Percentiles rank a stretch among this genome's conserved stretches.
These are phyloP conservation scores for Cordyceps sp. DNA, from an alignment of 2,329 filamentous ascomycete genomes.

Conservation along the genomic window DNA sequence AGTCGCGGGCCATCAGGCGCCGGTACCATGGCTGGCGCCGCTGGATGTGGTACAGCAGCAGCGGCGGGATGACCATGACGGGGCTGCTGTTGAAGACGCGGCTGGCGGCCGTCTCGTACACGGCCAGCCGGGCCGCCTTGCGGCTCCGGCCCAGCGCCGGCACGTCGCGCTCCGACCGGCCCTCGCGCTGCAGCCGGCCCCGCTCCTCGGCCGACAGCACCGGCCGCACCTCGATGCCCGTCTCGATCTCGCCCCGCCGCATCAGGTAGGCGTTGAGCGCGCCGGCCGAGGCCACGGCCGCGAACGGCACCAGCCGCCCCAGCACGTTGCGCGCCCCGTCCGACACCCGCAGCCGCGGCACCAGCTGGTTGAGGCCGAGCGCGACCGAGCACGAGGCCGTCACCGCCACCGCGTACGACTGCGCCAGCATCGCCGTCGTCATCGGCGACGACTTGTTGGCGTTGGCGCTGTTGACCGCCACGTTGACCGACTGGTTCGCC, in stretches of 20 bases:
- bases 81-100: conserved; percentile 87
- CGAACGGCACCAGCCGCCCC: conserved; percentile 83
- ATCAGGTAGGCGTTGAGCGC: conserved; percentile 94
- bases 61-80: conserved; percentile 89
- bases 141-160: conserved; percentile 70
- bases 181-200: conserved; percentile 32
- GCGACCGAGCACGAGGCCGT: conserved; percentile 88
- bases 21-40: conserved; percentile 21
- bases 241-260: conserved; percentile 88
- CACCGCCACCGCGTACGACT: conserved; percentile 86
- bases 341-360: conserved; percentile 69
- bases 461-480: conserved; percentile 94
- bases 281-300: conserved; percentile 81
- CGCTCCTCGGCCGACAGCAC: conserved; percentile 58
- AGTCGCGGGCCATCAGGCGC: conserved; percentile 22
- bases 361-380: conserved; percentile 75
- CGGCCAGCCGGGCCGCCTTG: conserved; percentile 75
- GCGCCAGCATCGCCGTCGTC: conserved; percentile 59
- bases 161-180: conserved; percentile 48
- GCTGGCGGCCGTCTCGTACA: conserved; percentile 81
- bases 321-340: conserved; percentile 63
- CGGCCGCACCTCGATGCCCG: conserved; percentile 84
- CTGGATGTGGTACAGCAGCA: conserved; percentile 74
- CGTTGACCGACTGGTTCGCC: conserved; percentile 92
- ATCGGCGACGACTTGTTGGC: conserved; percentile 94